phyloP scores from a whole-genome alignment of 352 stramenopile genomes.

The Globisporangium okanoganense region DNA sequence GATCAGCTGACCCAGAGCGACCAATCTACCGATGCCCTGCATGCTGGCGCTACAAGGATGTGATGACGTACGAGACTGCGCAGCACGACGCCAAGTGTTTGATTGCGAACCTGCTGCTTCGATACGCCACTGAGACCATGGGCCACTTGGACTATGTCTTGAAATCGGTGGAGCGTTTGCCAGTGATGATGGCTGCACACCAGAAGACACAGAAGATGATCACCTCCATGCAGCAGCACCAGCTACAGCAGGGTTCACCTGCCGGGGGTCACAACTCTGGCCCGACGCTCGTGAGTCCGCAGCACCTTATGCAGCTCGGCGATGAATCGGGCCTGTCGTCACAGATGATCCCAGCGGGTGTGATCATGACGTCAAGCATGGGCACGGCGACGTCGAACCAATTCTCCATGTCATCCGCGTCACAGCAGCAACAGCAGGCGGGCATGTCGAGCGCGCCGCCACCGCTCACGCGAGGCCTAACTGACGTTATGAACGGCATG shows the following conservation, averaged over 20 bases:
- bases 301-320: conserved; percentile 34
- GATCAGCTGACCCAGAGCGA: conserved; percentile 59
- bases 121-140: conserved; percentile 78
- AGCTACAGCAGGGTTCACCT: conserved; percentile 2
- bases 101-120: conserved; percentile 78
- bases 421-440: conserved; percentile 24
- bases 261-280: conserved; percentile 16
- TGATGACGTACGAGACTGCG: conserved; percentile 80
- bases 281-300: conserved; percentile 40
- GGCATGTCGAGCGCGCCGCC: conserved; percentile 28
- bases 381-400: conserved; percentile 33
- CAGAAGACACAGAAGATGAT: conserved; percentile 46
- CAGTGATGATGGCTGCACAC: conserved; percentile 52
- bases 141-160: conserved; percentile 72
- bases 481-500: conserved; percentile 67
- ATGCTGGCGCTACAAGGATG: conserved; percentile 82
- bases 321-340: conserved; percentile 32
- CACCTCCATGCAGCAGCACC: conserved; percentile 28
- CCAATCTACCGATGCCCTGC: conserved; percentile 80
- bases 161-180: conserved; percentile 73
- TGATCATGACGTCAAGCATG: conserved; percentile 78
- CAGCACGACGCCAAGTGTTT: conserved; percentile 83
- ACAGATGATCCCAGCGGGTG: conserved; percentile 49
- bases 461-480: conserved; percentile 31
- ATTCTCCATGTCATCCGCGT: conserved; percentile 42